These are phyloP conservation scores for Ampelocalamus luodianensis DNA, from an alignment of 176 grass and related monocot species.

Conservation along the genomic window DNA sequence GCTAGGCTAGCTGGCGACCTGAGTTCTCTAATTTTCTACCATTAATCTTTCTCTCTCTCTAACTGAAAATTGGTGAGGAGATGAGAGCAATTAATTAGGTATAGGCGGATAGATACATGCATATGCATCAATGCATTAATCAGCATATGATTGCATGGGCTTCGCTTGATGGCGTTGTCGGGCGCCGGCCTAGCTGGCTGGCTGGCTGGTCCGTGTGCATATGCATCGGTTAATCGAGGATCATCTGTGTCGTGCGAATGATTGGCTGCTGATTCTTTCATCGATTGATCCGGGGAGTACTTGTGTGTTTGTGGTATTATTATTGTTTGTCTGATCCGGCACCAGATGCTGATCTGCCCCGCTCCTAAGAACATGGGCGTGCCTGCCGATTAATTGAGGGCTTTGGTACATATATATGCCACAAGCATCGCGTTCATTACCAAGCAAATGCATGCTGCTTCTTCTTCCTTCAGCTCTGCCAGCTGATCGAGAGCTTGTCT, in stretches of 20 bases:
- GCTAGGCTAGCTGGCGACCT: not conserved
- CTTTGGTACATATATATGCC: too few species aligned
- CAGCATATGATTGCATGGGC: conserved; percentile 33
- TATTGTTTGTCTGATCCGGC: not conserved
- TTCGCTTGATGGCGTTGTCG: conserved; percentile 30
- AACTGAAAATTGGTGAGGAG: not conserved
- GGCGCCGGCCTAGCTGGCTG: not conserved
- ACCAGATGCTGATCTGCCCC: not conserved
- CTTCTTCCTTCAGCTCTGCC: not conserved
- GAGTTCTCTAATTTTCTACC: not conserved
- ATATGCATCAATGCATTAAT: not conserved
- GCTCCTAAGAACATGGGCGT: conserved; percentile 31
- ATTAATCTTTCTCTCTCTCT: not conserved
- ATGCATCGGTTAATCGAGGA: not conserved
- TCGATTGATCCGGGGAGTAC: not conserved
- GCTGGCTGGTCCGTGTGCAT: too few species aligned
- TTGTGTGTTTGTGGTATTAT: not conserved
- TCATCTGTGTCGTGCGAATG: not conserved
- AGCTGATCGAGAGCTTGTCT: not conserved
- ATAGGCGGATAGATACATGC: not conserved
- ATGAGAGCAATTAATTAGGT: too few species aligned
- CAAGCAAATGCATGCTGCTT: not conserved
- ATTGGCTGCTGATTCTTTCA: not conserved
- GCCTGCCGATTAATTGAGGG: not conserved
- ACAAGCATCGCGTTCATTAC: too few species aligned